phyloP scores from a whole-genome alignment of 441 rosid genomes.

The Eutrema salsugineum region DNA sequence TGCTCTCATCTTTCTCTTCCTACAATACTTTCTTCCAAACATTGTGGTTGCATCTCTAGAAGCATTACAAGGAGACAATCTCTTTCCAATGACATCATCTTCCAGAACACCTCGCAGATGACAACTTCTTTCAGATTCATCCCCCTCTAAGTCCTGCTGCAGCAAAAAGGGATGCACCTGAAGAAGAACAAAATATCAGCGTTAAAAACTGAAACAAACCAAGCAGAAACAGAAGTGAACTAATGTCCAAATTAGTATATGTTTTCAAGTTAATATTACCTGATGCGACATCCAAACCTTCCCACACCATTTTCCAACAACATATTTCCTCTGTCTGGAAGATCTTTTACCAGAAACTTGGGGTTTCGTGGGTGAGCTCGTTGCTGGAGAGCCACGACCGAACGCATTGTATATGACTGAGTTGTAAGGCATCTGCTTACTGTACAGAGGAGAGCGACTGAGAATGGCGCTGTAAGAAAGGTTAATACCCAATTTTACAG shows the following conservation, averaged over 20 bases:
- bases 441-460: slow-evolving; percentile 79
- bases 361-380: slow-evolving; percentile 43
- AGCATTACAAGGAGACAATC: slow-evolving; percentile 24
- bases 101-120: slow-evolving; percentile 35
- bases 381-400: slow-evolving; percentile 66
- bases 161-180: slow-evolving; percentile 73
- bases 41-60: slow-evolving; percentile 36
- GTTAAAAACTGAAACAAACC: background rate
- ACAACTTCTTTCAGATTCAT: slow-evolving; percentile 48
- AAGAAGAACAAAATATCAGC: background rate
- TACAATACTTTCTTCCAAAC: slow-evolving; percentile 48
- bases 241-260: slow-evolving; percentile 1
- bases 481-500: slow-evolving; percentile 91
- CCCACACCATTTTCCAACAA: slow-evolving; percentile 99
- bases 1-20: slow-evolving; percentile 63
- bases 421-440: slow-evolving; percentile 99
- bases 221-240: background rate
- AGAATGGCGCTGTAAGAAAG: slow-evolving; percentile 88
- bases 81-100: slow-evolving; percentile 49
- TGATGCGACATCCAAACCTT: slow-evolving; percentile 99
- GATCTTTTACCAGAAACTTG: slow-evolving; percentile 49
- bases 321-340: slow-evolving; percentile 71
- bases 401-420: slow-evolving; percentile 81
- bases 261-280: slow-evolving; percentile 22
- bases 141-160: slow-evolving; percentile 50